phyloP scores from a whole-genome alignment of 495 filamentous ascomycete genomes.

The Hypoxylon perforatum region DNA sequence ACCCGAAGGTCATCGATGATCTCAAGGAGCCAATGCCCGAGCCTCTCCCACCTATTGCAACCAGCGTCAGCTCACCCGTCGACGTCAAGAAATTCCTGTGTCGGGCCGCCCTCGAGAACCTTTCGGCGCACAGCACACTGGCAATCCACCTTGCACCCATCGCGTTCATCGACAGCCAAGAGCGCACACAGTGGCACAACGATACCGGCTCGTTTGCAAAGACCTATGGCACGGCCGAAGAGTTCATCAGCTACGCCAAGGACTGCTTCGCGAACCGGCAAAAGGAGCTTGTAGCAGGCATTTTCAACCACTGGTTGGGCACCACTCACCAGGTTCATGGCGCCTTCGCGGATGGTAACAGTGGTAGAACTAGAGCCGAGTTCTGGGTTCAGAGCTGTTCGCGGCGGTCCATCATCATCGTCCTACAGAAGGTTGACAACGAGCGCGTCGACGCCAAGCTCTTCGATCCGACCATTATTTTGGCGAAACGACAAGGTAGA shows the following conservation, averaged over 20 bases:
- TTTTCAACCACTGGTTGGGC: not conserved
- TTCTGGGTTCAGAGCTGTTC: not conserved
- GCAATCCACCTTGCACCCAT: not conserved
- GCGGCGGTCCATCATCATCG: not conserved
- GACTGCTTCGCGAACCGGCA: not conserved
- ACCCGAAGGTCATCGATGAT: not conserved
- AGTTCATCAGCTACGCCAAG: not conserved
- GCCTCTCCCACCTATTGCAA: not conserved
- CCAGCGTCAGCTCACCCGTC: not conserved
- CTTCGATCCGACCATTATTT: not conserved
- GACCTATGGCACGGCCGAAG: not conserved
- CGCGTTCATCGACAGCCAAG: not conserved
- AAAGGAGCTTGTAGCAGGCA: not conserved
- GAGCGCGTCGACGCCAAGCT: not conserved
- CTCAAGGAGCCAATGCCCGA: not conserved
- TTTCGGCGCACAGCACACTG: no score
- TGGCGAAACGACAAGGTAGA: not conserved
- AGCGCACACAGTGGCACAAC: not conserved
- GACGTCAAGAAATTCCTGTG: not conserved
- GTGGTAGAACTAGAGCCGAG: not conserved
- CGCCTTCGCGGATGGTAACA: not conserved
- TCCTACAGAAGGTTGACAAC: not conserved
- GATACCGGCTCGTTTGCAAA: not conserved
- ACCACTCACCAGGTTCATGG: not conserved
- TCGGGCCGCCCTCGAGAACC: not conserved